Evolutionary conservation across 768 basidiomycete species (phyloP).

Genomic region (Leucocoprinus leucothites): DNA sequence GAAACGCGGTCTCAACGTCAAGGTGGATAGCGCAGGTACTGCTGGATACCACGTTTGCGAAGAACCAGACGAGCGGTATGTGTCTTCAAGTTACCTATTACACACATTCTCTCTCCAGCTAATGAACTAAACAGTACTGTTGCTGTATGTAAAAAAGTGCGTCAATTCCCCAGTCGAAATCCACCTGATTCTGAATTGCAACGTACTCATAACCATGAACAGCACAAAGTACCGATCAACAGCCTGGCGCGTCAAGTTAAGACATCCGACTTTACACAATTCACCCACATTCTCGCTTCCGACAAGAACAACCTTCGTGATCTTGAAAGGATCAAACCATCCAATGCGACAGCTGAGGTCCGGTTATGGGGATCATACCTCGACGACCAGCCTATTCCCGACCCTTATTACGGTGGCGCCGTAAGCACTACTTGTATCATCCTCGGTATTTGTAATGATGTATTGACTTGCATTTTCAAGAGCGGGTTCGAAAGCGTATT

Average conservation of each 20-base stretch:
- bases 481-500: conserved; percentile 76
- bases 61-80: conserved; percentile 77
- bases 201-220: no score
- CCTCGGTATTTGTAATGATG: background rate
- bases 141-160: conserved; percentile 67
- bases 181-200: no score
- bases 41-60: conserved; percentile 83
- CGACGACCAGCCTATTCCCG: conserved; percentile 67
- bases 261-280: conserved; percentile 64
- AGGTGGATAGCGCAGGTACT: conserved; percentile 84
- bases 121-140: conserved; percentile 73
- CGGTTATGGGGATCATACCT: conserved; percentile 80
- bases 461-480: conserved; percentile 28
- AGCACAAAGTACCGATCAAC: conserved; percentile 73
- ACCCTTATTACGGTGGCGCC: conserved; percentile 80
- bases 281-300: conserved; percentile 85
- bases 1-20: conserved; percentile 62
- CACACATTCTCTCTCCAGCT: background rate
- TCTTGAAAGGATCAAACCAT: conserved; percentile 48
- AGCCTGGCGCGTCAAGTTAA: conserved; percentile 67
- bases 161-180: background rate
- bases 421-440: conserved; percentile 33
- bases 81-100: background rate
- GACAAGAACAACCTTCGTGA: conserved; percentile 73
- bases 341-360: conserved; percentile 57